These are phyloP conservation scores for Coccomyxa sp. DNA, from an alignment of 139 green algal genomes.

Conservation along the genomic window DNA sequence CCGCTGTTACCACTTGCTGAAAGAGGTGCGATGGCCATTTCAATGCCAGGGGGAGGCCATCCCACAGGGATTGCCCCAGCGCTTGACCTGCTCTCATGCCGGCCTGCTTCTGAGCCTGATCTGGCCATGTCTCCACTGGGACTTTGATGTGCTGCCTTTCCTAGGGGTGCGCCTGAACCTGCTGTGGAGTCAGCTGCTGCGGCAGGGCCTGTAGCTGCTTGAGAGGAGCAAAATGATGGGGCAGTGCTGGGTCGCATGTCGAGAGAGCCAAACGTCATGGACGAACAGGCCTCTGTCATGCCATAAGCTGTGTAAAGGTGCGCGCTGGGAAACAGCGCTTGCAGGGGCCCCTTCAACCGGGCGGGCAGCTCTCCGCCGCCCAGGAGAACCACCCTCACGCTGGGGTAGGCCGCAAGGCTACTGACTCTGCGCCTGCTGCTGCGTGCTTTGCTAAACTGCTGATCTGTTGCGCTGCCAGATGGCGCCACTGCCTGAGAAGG, in stretches of 20 bases:
- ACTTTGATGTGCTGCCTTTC: too few species aligned
- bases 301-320: constrained; percentile 73
- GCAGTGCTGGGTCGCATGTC: constrained; percentile 22
- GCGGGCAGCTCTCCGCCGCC: constrained; percentile 32
- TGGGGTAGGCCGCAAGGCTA: too few species aligned
- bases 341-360: background rate
- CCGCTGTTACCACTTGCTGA: background rate
- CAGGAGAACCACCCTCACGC: constrained; percentile 35
- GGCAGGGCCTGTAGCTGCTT: background rate
- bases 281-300: constrained; percentile 83
- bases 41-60: constrained; percentile 33
- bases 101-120: too few species aligned
- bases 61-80: too few species aligned
- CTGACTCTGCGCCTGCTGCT: too few species aligned
- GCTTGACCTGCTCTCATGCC: too few species aligned
- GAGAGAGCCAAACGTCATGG: constrained; percentile 74
- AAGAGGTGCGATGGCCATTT: constrained; percentile 31
- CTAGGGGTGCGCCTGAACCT: too few species aligned
- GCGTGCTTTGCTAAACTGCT: too few species aligned
- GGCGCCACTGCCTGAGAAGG: background rate
- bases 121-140: too few species aligned
- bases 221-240: background rate
- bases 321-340: constrained; percentile 49
- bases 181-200: too few species aligned
- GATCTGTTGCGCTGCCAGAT: background rate